Percentiles rank a stretch among this genome's conserved stretches.
Conservation (phyloP, 1,139 yeast species). For the Hyphopichia burtonii region DNA sequence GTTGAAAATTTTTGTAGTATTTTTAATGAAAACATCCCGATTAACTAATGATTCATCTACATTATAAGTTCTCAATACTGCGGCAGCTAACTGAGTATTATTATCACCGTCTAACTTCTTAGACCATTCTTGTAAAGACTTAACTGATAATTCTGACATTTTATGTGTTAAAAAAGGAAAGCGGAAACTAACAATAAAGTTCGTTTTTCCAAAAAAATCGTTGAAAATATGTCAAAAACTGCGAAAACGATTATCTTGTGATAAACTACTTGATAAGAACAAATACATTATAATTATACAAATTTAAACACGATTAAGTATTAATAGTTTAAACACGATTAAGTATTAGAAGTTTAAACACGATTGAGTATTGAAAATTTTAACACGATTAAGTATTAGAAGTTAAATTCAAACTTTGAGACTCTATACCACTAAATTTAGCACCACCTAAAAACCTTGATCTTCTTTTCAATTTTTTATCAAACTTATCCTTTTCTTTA, state of each 20-base stretch:
- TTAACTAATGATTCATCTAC: constrained; percentile 16
- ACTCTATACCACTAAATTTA: neutral
- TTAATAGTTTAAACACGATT: too few species aligned
- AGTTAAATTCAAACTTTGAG: neutral
- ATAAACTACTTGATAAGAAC: too few species aligned
- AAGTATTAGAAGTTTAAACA: neutral
- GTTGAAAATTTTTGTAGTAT: constrained; percentile 10
- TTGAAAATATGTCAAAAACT: too few species aligned
- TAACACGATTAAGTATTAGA: neutral
- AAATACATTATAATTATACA: too few species aligned
- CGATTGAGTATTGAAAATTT: neutral
- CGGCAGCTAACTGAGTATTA: constrained; percentile 32
- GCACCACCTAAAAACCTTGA: neutral
- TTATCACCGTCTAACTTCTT: constrained; percentile 22
- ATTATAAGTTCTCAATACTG: constrained; percentile 28
- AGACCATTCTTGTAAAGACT: constrained; percentile 23
- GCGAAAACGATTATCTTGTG: neutral
- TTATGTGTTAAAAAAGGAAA: neutral
- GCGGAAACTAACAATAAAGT: too few species aligned
- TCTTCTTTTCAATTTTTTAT: neutral
- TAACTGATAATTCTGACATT: constrained; percentile 10
- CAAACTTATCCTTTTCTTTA: neutral
- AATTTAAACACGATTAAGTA: too few species aligned
- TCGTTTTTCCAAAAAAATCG: too few species aligned
- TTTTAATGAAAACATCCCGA: constrained; percentile 7